Base-by-base conservation (phyloP, 352 stramenopile genomes). In the Globisporangium ultimum region DNA sequence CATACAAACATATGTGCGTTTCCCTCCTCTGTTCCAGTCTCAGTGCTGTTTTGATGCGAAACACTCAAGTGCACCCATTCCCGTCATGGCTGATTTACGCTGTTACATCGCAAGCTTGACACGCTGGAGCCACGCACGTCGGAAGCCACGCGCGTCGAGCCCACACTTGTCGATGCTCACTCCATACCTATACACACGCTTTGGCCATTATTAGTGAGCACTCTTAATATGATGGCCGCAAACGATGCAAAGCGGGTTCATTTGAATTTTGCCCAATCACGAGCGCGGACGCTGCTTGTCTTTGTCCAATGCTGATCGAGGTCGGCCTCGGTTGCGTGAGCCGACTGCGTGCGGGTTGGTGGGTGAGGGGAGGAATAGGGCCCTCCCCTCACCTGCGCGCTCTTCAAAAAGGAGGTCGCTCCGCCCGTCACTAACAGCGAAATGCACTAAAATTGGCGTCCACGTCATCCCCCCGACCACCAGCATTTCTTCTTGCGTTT, bases 401-500 rank as follows among this genome's bases (percentile, higher is more conserved):
- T 36, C 28, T 36, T 36, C 3, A 8, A 8, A 15, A 24, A 55
- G 14, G 7, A 61, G 53, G 65, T 72, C 66, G 69, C 66, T 58
- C 57, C 61, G 48, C 51, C 51, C 14, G 32, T 3, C 6, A 17
- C 22, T 34, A 38, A 36, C 40, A 15, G 13, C 3, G 24, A 9
- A 48, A 9, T 12, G 51, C 28, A 22, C 18, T 36, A 47, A 32
- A 24, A 24, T 36, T 36, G 34, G 18, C 1, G 10, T 45, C 40
- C 40, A 45, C 40, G 40, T 45, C 40, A 45, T 45, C 40, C 40
- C 40, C 2, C 38, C 38, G 3, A 56, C 18, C 18, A 46, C 12
- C 18, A 32, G 41, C 24, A 6, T 58, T 41, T n/a, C 0, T 45
- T 58, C 55, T 67, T 47, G 50, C 50, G 12, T n/a, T 43, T 40